These are phyloP conservation scores for Mortierella claussenii DNA, from an alignment of 192 early-diverging fungal genomes.

Conservation along the genomic window DNA sequence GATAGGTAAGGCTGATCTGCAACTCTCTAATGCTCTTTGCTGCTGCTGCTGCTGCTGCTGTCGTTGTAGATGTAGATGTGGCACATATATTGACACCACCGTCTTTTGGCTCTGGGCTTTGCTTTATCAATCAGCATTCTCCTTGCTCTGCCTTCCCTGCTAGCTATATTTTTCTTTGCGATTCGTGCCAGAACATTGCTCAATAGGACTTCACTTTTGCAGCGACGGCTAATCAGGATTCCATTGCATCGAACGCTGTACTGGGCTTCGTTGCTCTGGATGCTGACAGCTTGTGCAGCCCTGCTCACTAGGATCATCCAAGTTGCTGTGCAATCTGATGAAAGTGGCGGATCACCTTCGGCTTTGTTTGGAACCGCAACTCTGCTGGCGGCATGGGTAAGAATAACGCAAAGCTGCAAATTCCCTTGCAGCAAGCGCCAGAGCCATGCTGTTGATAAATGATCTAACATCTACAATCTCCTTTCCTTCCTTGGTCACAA, in stretches of 20 bases:
- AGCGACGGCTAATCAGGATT: not conserved
- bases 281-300: not conserved
- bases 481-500: not conserved
- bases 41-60: not conserved
- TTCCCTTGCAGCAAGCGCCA: not conserved
- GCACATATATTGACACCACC: too few species aligned
- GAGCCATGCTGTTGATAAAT: not conserved
- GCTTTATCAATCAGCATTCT: not conserved
- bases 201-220: not conserved
- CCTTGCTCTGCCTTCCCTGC: not conserved
- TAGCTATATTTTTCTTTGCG: not conserved
- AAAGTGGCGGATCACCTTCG: not conserved
- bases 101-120: too few species aligned
- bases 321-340: not conserved
- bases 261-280: not conserved
- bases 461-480: not conserved
- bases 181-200: not conserved
- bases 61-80: not conserved
- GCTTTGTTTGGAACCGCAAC: not conserved
- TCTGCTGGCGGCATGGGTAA: not conserved
- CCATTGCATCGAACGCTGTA: not conserved
- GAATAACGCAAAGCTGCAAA: not conserved
- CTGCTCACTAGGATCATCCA: conserved; percentile 13
- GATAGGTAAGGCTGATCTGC: conserved; percentile 19
- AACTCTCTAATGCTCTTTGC: not conserved